These are phyloP conservation scores for Lycium barbarum DNA, from an alignment of 257 asterid species.

Conservation along the genomic window DNA sequence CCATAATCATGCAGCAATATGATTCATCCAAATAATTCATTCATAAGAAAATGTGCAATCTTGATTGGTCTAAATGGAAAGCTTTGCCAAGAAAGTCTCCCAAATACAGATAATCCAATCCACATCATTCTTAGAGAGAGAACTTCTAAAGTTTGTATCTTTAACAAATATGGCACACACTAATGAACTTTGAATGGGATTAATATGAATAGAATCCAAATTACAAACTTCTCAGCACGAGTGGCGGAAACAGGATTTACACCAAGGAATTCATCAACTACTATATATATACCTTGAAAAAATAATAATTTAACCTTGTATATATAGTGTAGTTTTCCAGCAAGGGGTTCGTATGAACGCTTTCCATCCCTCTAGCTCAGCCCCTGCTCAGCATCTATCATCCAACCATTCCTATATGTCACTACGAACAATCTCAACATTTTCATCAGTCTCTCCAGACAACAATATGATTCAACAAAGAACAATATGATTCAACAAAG, in stretches of 20 bases:
- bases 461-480: conserved; percentile 36
- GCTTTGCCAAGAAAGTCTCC: neutral
- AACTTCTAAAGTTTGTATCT: neutral
- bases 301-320: neutral
- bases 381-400: conserved; percentile 41
- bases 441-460: conserved; percentile 91
- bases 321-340: neutral
- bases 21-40: neutral
- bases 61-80: neutral
- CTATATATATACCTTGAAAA: neutral
- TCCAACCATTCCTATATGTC: conserved; percentile 76
- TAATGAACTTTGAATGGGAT: neutral
- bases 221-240: neutral
- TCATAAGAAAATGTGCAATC: neutral
- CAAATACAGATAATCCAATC: neutral
- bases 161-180: neutral
- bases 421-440: conserved; percentile 52
- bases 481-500: too few species aligned
- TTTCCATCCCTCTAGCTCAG: neutral
- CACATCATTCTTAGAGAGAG: neutral
- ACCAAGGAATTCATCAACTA: neutral
- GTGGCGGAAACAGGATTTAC: neutral
- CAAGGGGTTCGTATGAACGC: neutral
- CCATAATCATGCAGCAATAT: neutral
- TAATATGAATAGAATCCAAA: neutral